Base-by-base conservation (phyloP, 208 protist species). In the Willaertia magna region DNA sequence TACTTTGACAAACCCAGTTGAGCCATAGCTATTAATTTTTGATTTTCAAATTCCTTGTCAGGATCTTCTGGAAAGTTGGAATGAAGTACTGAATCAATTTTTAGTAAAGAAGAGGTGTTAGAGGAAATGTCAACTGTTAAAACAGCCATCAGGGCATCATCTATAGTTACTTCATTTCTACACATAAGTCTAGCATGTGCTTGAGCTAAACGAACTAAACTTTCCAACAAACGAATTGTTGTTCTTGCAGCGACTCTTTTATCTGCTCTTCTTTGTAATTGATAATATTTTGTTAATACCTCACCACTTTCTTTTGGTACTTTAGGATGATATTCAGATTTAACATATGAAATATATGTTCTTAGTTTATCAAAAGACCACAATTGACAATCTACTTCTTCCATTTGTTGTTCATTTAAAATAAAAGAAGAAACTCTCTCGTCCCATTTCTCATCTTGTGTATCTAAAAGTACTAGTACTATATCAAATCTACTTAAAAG, bases 401-500 rank as follows among this genome's bases (percentile, higher is more conserved):
- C 52, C n/a, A 42, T 20, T 86, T 85, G 34, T 48, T 51, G 26
- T 74, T 59, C 81, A 47, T 87, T 48, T 3, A 46, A 12, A 67
- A 76, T 85, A 89, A 97, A 97, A 3, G 89, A 88, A 1, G 94
- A 92, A 40, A 99, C 95, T 40, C 87, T 85, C 11, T 67, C 87
- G 85, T 98, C 97, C 88, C 93, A 93, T 22, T 93, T 91, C 7
- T 89, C 76, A 86, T 95, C 89, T 43, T 93, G 91, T 9, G 86
- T 93, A 85, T 99, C 97, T 75, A 94, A 92, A 7, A 99, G 89
- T 20, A 98, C 87, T 74, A 98, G 91, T 75, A 99, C 93, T 55
- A 99, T 92, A 91, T 99, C 97, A 88, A 99, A 99, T 48, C 97
- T 92, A 67, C 92, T 96, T 2, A 99, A 91, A 26, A 99, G 89